phyloP scores from a whole-genome alignment of 2,329 filamentous ascomycete species.

The Polytolypa hystricis region DNA sequence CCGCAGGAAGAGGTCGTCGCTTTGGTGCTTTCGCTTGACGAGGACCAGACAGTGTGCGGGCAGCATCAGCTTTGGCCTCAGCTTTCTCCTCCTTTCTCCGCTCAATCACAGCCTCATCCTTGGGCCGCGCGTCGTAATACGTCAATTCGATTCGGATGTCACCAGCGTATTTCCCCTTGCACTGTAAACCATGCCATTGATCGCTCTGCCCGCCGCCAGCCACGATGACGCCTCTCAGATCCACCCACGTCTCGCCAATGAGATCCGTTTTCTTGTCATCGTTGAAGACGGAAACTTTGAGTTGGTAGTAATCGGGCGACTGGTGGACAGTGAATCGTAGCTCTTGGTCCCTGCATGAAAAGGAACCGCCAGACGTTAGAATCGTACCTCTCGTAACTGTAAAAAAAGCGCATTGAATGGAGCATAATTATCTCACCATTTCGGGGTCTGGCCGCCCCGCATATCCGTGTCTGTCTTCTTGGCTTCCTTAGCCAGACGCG shows the following conservation, averaged over 20 bases:
- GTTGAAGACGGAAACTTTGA: slow-evolving; percentile 94
- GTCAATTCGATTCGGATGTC: slow-evolving; percentile 93
- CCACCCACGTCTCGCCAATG: slow-evolving; percentile 88
- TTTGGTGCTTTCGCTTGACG: slow-evolving; percentile 57
- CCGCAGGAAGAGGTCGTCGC: slow-evolving; percentile 70
- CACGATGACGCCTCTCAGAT: slow-evolving; percentile 68
- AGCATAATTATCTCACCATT: slow-evolving; percentile 55
- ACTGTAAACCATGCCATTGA: slow-evolving; percentile 79
- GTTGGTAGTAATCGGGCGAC: slow-evolving; percentile 86
- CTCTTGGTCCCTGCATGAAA: slow-evolving; percentile 73
- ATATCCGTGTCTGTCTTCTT: slow-evolving; percentile 95
- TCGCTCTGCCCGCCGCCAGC: slow-evolving; percentile 87
- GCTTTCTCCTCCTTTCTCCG: slow-evolving; percentile 40
- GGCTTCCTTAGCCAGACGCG: slow-evolving; percentile 85
- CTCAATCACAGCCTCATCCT: slow-evolving; percentile 55
- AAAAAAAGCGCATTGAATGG: slow-evolving; percentile 2
- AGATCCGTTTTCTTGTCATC: slow-evolving; percentile 97
- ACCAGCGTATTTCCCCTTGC: slow-evolving; percentile 88
- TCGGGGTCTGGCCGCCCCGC: slow-evolving; percentile 86
- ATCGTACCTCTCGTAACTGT: slow-evolving; percentile 9
- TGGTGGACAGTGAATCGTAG: slow-evolving; percentile 93
- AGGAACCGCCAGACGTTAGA: background rate
- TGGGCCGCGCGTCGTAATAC: slow-evolving; percentile 82
- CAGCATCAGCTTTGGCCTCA: slow-evolving; percentile 21
- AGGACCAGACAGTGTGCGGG: slow-evolving; percentile 27